A percentile compares a stretch with the other conserved stretches of the same genome.
Evolutionary conservation across 345 rosid species (phyloP).

Genomic region (Lumnitzera littorea): DNA sequence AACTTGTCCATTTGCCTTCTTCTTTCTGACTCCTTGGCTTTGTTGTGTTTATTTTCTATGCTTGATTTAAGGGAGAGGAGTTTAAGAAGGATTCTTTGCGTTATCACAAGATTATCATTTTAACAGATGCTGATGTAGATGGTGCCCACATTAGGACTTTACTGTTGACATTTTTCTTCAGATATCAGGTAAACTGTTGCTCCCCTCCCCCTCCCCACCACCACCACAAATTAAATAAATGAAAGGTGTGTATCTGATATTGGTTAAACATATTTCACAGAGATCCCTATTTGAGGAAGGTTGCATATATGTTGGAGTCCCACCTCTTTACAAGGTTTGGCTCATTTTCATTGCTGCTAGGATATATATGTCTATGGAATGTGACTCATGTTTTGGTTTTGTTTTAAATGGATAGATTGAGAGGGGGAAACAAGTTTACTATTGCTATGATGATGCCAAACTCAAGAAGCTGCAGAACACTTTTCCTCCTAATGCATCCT

Average conservation of each 20-base stretch:
- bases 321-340: constrained; percentile 89
- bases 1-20: constrained; percentile 1
- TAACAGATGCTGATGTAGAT: constrained; percentile 99
- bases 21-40: constrained; percentile 9
- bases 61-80: constrained; percentile 73
- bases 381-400: constrained; percentile 7
- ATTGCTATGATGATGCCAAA: constrained; percentile 78
- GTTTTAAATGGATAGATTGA: constrained; percentile 56
- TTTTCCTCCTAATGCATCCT: constrained; percentile 83
- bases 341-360: constrained; percentile 8
- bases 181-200: constrained; percentile 74
- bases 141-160: constrained; percentile 98
- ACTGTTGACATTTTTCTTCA: constrained; percentile 83
- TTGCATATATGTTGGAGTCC: constrained; percentile 95
- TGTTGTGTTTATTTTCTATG: constrained; percentile 3
- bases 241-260: neutral
- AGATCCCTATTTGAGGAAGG: constrained; percentile 86
- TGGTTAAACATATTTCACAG: constrained; percentile 35
- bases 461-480: constrained; percentile 46
- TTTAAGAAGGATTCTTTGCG: constrained; percentile 77
- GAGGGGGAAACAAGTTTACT: constrained; percentile 71
- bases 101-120: constrained; percentile 89
- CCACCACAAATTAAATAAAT: neutral
- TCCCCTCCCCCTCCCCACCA: neutral
- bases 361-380: constrained; percentile 2